Percentiles rank a stretch among this genome's conserved stretches.
Evolutionary conservation across 139 green algal species (phyloP).

Genomic region (Picochlorum sp.): DNA sequence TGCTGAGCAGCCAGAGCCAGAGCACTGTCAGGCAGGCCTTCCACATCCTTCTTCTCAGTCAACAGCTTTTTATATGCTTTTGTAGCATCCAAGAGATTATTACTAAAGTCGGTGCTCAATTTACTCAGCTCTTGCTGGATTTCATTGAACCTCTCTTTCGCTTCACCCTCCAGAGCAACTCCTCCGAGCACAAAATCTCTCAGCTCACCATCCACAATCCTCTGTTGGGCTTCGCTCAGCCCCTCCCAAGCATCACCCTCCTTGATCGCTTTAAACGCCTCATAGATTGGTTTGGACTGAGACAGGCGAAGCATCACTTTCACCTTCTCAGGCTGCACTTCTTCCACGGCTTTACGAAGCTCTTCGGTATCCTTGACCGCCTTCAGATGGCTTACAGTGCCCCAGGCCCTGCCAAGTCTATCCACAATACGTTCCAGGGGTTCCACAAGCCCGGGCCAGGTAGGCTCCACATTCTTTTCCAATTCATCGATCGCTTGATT

Average conservation of each 20-base stretch:
- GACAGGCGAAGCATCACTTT: conserved; percentile 68
- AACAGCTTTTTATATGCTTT: conserved; percentile 76
- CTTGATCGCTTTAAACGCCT: conserved; percentile 57
- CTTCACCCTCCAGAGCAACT: conserved; percentile 71
- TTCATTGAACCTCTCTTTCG: conserved; percentile 84
- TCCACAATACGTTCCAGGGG: conserved; percentile 80
- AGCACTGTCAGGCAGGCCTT: conserved; percentile 64
- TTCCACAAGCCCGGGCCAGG: conserved; percentile 71
- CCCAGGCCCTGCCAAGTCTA: conserved; percentile 70
- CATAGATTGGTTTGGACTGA: conserved; percentile 58
- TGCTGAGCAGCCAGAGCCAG: conserved; percentile 57
- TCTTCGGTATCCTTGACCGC: conserved; percentile 80
- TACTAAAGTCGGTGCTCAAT: conserved; percentile 51
- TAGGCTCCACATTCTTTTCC: conserved; percentile 44
- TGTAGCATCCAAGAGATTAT: conserved; percentile 80
- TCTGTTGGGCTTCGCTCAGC: conserved; percentile 62
- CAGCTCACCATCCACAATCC: conserved; percentile 72
- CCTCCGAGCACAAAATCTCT: conserved; percentile 83
- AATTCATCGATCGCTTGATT: conserved; percentile 61
- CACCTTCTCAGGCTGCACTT: conserved; percentile 88
- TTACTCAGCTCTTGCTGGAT: conserved; percentile 88
- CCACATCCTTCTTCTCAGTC: conserved; percentile 62
- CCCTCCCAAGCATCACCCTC: conserved; percentile 41
- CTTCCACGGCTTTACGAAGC: conserved; percentile 82
- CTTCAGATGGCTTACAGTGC: conserved; percentile 89